Percentiles rank a stretch among this genome's conserved stretches.
Conservation (phyloP, 208 protist genomes). For the Acanthamoeba pearcei region DNA sequence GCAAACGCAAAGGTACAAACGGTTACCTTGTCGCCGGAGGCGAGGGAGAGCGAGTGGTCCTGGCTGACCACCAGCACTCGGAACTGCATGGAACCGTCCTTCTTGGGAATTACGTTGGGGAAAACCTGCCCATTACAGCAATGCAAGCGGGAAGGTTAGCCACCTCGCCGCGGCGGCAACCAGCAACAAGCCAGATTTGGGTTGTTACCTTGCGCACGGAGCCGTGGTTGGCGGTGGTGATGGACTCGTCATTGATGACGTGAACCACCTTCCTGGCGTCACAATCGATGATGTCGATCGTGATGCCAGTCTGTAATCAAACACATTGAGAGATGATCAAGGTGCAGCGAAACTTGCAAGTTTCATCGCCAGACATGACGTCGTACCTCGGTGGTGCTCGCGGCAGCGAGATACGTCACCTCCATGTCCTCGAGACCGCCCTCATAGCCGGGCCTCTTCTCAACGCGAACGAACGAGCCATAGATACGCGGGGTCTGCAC, state of each 20-base stretch:
- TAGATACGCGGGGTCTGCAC: slow-evolving; percentile 1
- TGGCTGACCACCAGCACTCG: slow-evolving; percentile 22
- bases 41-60: slow-evolving; percentile 48
- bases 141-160: background rate
- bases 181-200: no score
- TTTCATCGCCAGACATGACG: background rate
- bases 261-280: slow-evolving; percentile 11
- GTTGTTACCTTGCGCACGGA: background rate
- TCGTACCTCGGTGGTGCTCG: background rate
- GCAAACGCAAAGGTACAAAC: background rate
- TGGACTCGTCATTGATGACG: background rate
- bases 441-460: slow-evolving; percentile 30
- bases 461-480: background rate
- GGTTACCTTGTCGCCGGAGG: slow-evolving; percentile 23
- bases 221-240: background rate
- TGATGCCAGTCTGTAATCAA: background rate
- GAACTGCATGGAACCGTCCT: slow-evolving; percentile 17
- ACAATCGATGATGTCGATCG: slow-evolving; percentile 27
- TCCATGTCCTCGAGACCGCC: background rate
- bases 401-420: slow-evolving; percentile 4
- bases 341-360: background rate
- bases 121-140: slow-evolving; percentile 1
- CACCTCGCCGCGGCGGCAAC: no score
- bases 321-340: background rate
- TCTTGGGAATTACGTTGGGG: background rate